Conservation (phyloP, 2,329 filamentous ascomycete genomes). For the Epichloe gansuensis region DNA sequence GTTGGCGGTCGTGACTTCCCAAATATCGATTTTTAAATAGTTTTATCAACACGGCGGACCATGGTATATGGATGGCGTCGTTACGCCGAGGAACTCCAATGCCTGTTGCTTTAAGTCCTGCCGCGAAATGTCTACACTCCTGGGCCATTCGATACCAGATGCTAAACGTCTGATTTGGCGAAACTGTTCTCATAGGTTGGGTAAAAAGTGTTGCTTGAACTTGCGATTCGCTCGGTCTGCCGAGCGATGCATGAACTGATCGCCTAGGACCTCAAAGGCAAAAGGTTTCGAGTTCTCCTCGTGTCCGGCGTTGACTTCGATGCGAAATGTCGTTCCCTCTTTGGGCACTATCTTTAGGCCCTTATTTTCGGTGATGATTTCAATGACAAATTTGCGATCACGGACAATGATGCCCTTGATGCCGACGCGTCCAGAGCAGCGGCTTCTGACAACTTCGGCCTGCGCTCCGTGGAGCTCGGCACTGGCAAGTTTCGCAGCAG, state of each 20-base stretch:
- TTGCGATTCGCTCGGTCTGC: constrained; percentile 82
- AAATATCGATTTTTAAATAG: neutral
- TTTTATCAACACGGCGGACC: too few species aligned
- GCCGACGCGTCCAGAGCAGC: constrained; percentile 71
- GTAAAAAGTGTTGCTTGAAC: constrained; percentile 71
- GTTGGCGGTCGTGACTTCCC: neutral
- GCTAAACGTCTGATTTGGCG: neutral
- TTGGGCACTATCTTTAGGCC: constrained; percentile 73
- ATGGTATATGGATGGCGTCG: neutral
- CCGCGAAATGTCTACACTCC: too few species aligned
- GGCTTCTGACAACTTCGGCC: constrained; percentile 69
- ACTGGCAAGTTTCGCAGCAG: constrained; percentile 64
- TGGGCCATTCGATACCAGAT: neutral
- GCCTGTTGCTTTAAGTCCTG: neutral
- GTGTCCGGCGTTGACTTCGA: constrained; percentile 45
- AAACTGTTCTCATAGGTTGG: neutral
- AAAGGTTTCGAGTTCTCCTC: constrained; percentile 26
- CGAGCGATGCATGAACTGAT: constrained; percentile 72
- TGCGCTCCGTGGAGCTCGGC: constrained; percentile 86
- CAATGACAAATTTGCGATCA: constrained; percentile 77
- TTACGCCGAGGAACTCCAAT: neutral
- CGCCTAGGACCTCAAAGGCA: constrained; percentile 75
- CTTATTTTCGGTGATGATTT: constrained; percentile 63
- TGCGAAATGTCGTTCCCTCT: constrained; percentile 73
- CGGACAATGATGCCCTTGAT: constrained; percentile 75